phyloP scores from a whole-genome alignment of 352 stramenopile species.

The Phytophthora ohioensis region DNA sequence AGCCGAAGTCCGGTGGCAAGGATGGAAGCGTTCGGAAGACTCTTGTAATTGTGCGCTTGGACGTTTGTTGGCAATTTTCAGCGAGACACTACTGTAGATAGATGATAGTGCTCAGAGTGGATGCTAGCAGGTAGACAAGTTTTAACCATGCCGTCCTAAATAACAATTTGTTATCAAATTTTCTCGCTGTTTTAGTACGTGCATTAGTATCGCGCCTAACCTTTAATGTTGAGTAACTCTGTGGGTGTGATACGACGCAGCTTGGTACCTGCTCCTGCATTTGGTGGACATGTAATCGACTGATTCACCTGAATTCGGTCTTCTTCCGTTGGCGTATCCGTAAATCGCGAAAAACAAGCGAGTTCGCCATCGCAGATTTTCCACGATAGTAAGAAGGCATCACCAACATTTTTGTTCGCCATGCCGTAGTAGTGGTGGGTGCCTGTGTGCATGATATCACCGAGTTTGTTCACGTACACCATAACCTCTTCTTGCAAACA shows the following conservation, averaged over 20 bases:
- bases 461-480: conserved; percentile 94
- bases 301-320: conserved; percentile 79
- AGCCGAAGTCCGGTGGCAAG: conserved; percentile 13
- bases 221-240: conserved; percentile 82
- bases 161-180: no score
- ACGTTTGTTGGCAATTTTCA: conserved; percentile 15
- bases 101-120: no score
- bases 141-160: no score
- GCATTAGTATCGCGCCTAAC: conserved; percentile 53
- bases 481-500: conserved; percentile 93
- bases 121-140: no score
- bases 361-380: conserved; percentile 91
- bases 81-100: conserved; percentile 24
- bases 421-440: conserved; percentile 90
- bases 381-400: conserved; percentile 96
- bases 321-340: conserved; percentile 77
- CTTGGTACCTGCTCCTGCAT: conserved; percentile 69
- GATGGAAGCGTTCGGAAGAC: conserved; percentile 4
- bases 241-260: conserved; percentile 82
- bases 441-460: conserved; percentile 89
- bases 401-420: conserved; percentile 92
- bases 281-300: conserved; percentile 73
- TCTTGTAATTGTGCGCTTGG: conserved; percentile 27
- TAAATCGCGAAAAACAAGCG: conserved; percentile 82
- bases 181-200: conserved; percentile 52